These are phyloP conservation scores for Pelargonium citronellum DNA, from an alignment of 441 rosid genomes.

Conservation along the genomic window DNA sequence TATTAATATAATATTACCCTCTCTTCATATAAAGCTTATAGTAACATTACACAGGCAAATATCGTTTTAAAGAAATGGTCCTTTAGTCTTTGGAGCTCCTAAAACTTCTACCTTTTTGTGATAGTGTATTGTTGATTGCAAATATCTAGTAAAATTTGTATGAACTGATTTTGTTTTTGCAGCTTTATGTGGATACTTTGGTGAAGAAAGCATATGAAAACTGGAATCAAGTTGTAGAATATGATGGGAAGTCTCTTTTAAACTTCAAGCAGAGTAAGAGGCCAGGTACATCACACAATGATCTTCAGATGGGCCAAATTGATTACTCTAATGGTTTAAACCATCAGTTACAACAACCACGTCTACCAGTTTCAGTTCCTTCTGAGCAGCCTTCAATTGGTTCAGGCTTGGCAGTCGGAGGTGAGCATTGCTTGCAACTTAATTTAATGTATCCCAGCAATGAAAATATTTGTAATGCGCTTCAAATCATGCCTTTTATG, in stretches of 20 bases:
- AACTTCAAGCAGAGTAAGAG: constrained; percentile 58
- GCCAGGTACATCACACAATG: constrained; percentile 42
- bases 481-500: not conserved
- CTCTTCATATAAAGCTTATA: not conserved
- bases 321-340: constrained; percentile 49
- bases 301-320: constrained; percentile 36
- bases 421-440: constrained; percentile 30
- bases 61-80: not conserved
- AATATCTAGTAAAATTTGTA: not conserved
- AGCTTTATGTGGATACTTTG: constrained; percentile 78
- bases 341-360: constrained; percentile 50
- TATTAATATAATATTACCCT: not conserved
- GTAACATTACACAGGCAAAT: not conserved
- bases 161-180: constrained; percentile 25
- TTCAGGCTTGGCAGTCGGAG: constrained; percentile 52
- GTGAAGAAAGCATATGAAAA: constrained; percentile 97
- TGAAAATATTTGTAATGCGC: not conserved
- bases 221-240: constrained; percentile 81
- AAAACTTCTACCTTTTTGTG: not conserved
- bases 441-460: not conserved
- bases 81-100: not conserved
- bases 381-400: constrained; percentile 47
- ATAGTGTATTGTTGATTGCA: not conserved
- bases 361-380: constrained; percentile 43
- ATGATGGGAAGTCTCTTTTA: constrained; percentile 81